Evolutionary conservation across 1,284 basidiomycete species (phyloP), one percentile per base, ranked within the genome.

Genomic region (Boletus mariae): DNA sequence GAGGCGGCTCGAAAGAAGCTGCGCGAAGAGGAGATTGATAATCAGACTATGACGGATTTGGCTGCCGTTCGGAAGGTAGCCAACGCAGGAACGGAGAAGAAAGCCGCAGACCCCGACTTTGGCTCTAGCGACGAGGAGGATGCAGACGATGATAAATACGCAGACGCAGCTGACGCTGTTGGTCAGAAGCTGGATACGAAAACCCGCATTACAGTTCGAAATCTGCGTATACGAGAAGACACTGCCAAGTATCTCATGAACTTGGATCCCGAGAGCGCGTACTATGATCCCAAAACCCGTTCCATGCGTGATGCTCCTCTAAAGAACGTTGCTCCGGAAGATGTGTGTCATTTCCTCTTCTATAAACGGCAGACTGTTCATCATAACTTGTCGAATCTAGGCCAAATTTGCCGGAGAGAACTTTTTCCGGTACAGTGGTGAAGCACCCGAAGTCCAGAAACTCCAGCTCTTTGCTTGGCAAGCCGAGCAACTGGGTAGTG

Each of bases 211-310:
- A 98, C 97, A 5, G 94, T 99, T 52, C 88, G 97, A 61, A 99
- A 99, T 72, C 76, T 99, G 65, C 92, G 97, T 75, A 99, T 99
- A 63, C 88, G 97, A 67, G 97, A 99, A 74, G 97, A 99, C 70
- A 98, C 96, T 1, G 97, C 97, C 15, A 99, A 99, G 72, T 99
- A 99, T 64, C 84, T 99, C 62, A 90, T 98, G 74, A 99, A 99
- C 72, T 74, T 99, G 69, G 94, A 98, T 71, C 89, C 91, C 4
- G 87, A 93, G 1, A 95, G 92, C 63, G 96, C 97, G 11, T 97
- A 99, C 77, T 99, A 99, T 69, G 97, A 99, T 67, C 97, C 97
- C 47, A 99, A 99, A 78, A 99, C 97, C 26, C 87, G 97, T 60
- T 97, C 96, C 4, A 99, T 99, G 97, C 90, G 97, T 71, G 96